Evolutionary conservation across 2,329 filamentous ascomycete genomes (phyloP), one percentile per base, ranked within the genome.

Genomic region (Sporothrix sp.): DNA sequence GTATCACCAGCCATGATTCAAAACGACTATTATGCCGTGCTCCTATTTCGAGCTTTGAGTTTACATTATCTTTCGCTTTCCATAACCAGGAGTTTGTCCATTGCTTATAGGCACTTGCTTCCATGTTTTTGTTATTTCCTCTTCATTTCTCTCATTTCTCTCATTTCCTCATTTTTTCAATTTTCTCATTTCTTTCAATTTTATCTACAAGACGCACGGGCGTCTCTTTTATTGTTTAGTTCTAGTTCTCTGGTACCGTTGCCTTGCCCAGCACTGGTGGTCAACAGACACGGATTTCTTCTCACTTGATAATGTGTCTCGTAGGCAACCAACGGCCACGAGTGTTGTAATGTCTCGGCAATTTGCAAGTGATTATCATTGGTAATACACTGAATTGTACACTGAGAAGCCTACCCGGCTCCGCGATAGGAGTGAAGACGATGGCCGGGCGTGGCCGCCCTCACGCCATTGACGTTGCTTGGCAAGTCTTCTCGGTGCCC

Each of bases 1-100:
- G 7, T 32, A 32, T 16, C 16, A 35, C 38, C 44, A 48, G 38
- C 38, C 38, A 48, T 25, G 27, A 40, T 48, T 16, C 11, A 32
- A 33, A 27, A 48, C 36, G 46, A 48, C 36, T 16, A 38, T 48
- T 38, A 48, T 39, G 45, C n/a, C 39, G 45, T 35, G 16, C 21
- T 23, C 14, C 23, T 35, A 35, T 45, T 35, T 18, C 33, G 30
- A 28, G 18, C 33, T 44, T 32, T 25, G 32, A n/a, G 9, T 16
- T 27, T 40, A 47, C 25, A n/a, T 37, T 33, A 14, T 11, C 10
- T 13, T 10, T 36, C 35, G 35, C 30, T 37, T 46, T 33, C 25
- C 40, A 50, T 50, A 40, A 46, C 35, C 33, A 40, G 51, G 51
- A 37, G 46, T 53, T 50, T n/a, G n/a, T n/a, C n/a, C 16, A 18